Percentiles rank a stretch among this genome's conserved stretches.
Evolutionary conservation across 257 asterid genomes (phyloP).

Genomic region (Asclepias syriaca): DNA sequence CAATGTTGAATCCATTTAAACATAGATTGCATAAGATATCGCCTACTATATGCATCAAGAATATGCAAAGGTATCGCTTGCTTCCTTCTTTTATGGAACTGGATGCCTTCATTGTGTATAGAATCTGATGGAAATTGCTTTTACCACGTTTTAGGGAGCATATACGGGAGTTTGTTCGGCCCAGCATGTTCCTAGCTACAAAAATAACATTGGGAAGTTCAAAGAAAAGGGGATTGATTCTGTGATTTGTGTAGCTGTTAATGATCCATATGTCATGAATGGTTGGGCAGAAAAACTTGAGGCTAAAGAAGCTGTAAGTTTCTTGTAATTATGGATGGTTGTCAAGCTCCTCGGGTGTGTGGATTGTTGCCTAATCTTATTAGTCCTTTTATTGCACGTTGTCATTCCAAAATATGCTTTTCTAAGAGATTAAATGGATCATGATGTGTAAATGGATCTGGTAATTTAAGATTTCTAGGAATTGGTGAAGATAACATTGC

Average conservation of each 20-base stretch:
- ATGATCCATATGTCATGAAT: constrained; percentile 76
- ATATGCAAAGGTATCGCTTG: background rate
- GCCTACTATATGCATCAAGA: background rate
- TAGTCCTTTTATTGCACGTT: background rate
- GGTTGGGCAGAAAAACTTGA: constrained; percentile 94
- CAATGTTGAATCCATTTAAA: background rate
- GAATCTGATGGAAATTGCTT: constrained; percentile 4
- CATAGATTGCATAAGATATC: background rate
- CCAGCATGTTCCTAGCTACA: constrained; percentile 95
- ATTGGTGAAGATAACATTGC: background rate
- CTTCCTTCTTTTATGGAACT: background rate
- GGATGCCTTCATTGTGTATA: background rate
- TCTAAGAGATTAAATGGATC: background rate
- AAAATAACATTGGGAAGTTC: constrained; percentile 62
- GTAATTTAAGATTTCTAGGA: background rate
- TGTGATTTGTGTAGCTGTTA: constrained; percentile 83
- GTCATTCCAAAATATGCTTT: background rate
- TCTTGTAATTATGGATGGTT: background rate
- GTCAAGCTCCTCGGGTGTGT: background rate
- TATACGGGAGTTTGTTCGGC: constrained; percentile 90
- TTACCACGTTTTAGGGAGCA: constrained; percentile 56
- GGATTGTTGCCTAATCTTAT: background rate
- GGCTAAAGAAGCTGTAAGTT: constrained; percentile 85
- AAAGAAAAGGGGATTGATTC: constrained; percentile 87
- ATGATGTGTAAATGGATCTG: background rate